Evolutionary conservation across 1,139 yeast species (phyloP).

Genomic region (Hemisphaericaspora xylanilytica): DNA sequence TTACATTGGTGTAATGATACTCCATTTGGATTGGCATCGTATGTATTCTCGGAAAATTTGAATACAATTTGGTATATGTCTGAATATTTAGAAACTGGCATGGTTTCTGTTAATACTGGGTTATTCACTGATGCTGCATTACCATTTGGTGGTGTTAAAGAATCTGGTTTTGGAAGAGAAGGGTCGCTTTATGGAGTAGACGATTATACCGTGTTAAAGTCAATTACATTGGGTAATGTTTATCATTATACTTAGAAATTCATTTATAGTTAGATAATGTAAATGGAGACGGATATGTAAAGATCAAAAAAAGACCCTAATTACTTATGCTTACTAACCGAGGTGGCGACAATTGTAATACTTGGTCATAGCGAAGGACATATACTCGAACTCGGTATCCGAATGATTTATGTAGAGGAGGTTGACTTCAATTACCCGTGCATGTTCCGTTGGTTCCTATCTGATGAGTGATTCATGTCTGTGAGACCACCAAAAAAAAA

Average conservation of each 20-base stretch:
- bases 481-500: too few relatives aligned
- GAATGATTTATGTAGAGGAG: too few relatives aligned
- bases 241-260: constrained; percentile 18
- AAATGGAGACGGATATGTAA: too few relatives aligned
- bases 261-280: background rate
- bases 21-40: constrained; percentile 46
- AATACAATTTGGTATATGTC: constrained; percentile 55
- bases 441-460: too few relatives aligned
- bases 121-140: constrained; percentile 46
- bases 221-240: constrained; percentile 39
- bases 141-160: constrained; percentile 51
- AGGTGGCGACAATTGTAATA: too few relatives aligned
- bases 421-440: too few relatives aligned
- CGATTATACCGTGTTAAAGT: constrained; percentile 42
- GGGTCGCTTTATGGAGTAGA: constrained; percentile 49
- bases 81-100: constrained; percentile 43
- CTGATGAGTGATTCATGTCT: too few relatives aligned
- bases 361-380: too few relatives aligned
- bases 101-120: constrained; percentile 49
- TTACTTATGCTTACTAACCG: too few relatives aligned
- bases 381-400: too few relatives aligned
- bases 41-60: constrained; percentile 42
- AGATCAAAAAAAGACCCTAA: too few relatives aligned
- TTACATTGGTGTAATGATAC: constrained; percentile 38
- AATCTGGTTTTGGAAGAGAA: constrained; percentile 51